Percentiles rank a stretch among this genome's conserved stretches.
phyloP scores from a whole-genome alignment of 2,329 filamentous ascomycete genomes.

The Apiospora aurea region DNA sequence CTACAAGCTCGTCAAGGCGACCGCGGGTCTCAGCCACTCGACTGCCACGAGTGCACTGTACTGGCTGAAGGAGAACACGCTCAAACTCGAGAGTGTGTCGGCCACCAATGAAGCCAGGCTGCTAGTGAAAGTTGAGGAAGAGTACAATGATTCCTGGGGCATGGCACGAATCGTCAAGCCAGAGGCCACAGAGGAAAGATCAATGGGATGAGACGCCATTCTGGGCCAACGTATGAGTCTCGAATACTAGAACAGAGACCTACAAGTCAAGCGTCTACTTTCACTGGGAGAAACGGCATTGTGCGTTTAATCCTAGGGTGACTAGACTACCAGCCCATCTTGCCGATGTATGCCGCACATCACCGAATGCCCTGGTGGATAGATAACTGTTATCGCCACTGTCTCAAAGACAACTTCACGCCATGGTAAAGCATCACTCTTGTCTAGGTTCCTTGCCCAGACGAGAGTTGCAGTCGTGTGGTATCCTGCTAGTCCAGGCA shows the following conservation, averaged over 20 bases:
- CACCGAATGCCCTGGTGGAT: not conserved
- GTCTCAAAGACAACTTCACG: not conserved
- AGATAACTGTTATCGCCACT: not conserved
- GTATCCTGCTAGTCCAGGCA: not conserved
- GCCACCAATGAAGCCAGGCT: not conserved
- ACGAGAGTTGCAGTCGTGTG: not conserved
- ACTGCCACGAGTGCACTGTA: not conserved
- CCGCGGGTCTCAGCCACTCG: not conserved
- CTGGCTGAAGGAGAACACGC: constrained; percentile 23
- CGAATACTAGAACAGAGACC: not conserved
- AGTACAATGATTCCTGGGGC: constrained; percentile 18
- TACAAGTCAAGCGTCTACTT: not conserved
- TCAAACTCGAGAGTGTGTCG: not conserved
- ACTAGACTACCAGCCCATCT: not conserved
- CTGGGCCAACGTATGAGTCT: not conserved
- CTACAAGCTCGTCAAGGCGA: constrained; percentile 4
- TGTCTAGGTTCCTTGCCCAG: not conserved
- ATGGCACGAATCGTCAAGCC: not conserved
- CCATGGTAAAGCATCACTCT: not conserved
- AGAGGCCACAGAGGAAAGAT: not conserved
- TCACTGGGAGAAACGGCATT: not conserved
- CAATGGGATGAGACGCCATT: not conserved
- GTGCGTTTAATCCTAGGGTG: not conserved
- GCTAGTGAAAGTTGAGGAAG: constrained; percentile 4
- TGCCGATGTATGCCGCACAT: not conserved